These are phyloP conservation scores for Halenospora varia DNA, from an alignment of 495 filamentous ascomycete genomes.

Conservation along the genomic window DNA sequence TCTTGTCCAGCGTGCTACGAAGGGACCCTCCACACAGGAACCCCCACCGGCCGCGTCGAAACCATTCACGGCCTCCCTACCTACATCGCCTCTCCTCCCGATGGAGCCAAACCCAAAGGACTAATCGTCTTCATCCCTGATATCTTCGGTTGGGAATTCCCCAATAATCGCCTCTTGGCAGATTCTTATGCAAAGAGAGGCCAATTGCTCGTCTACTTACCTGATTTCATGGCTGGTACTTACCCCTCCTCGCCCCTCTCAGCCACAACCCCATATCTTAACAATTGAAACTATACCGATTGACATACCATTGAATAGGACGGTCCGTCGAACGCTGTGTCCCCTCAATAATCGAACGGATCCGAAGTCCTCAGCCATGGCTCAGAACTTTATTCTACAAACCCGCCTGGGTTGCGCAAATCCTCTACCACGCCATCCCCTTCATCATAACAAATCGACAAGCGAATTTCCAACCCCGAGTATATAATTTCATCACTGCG, in stretches of 20 bases:
- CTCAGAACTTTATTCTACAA: constrained; percentile 20
- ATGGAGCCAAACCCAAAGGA: constrained; percentile 28
- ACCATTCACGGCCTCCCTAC: constrained; percentile 42
- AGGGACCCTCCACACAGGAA: background rate
- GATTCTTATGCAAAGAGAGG: constrained; percentile 49
- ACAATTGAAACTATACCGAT: background rate
- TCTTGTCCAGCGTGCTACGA: background rate
- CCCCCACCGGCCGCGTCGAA: constrained; percentile 20
- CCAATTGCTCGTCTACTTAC: constrained; percentile 46
- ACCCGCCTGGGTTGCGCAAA: constrained; percentile 3
- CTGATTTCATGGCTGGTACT: constrained; percentile 60
- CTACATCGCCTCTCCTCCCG: constrained; percentile 41
- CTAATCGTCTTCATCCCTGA: constrained; percentile 53
- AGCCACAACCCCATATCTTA: background rate
- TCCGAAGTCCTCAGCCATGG: constrained; percentile 4
- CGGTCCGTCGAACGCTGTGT: background rate
- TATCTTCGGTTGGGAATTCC: constrained; percentile 54
- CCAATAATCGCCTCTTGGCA: constrained; percentile 48
- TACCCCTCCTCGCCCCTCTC: constrained; percentile 9
- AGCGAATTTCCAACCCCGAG: constrained; percentile 34
- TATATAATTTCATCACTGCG: constrained; percentile 40
- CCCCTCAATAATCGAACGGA: background rate
- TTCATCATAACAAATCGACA: constrained; percentile 34
- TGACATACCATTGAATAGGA: background rate
- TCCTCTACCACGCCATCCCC: constrained; percentile 22